These are phyloP conservation scores for Aurantiochytrium sp. DNA, from an alignment of 108 stramenopile genomes.

Conservation along the genomic window DNA sequence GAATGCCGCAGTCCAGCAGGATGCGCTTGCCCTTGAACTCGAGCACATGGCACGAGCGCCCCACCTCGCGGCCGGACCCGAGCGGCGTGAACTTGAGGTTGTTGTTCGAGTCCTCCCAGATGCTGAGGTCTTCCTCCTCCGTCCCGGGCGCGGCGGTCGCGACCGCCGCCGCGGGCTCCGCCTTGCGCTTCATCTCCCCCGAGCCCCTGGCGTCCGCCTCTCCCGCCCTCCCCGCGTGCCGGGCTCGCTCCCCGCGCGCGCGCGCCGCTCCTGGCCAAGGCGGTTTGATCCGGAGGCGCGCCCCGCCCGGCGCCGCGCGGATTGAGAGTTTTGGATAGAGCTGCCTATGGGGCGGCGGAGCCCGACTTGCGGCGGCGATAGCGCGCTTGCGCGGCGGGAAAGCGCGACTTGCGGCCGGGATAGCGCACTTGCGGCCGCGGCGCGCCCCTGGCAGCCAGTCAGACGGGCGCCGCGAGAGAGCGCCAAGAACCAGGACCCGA, in stretches of 20 bases:
- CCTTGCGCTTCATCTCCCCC: background rate
- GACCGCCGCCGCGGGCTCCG: background rate
- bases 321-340: too few relatives aligned
- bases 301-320: too few relatives aligned
- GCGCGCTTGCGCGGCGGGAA: too few relatives aligned
- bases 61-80: conserved; percentile 88
- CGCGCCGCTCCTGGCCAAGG: background rate
- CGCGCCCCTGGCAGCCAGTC: too few relatives aligned
- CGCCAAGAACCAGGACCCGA: too few relatives aligned
- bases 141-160: background rate
- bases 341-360: too few relatives aligned
- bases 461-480: too few relatives aligned
- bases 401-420: too few relatives aligned
- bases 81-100: conserved; percentile 52
- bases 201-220: background rate
- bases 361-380: too few relatives aligned
- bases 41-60: conserved; percentile 89
- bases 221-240: background rate
- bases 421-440: too few relatives aligned
- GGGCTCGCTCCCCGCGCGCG: background rate
- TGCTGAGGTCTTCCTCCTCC: background rate
- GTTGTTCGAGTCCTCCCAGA: conserved; percentile 3
- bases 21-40: conserved; percentile 41
- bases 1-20: conserved; percentile 91
- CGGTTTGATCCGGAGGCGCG: too few relatives aligned